Base-by-base conservation (phyloP, 2,329 filamentous ascomycete species). In the Triangularia setosa region DNA sequence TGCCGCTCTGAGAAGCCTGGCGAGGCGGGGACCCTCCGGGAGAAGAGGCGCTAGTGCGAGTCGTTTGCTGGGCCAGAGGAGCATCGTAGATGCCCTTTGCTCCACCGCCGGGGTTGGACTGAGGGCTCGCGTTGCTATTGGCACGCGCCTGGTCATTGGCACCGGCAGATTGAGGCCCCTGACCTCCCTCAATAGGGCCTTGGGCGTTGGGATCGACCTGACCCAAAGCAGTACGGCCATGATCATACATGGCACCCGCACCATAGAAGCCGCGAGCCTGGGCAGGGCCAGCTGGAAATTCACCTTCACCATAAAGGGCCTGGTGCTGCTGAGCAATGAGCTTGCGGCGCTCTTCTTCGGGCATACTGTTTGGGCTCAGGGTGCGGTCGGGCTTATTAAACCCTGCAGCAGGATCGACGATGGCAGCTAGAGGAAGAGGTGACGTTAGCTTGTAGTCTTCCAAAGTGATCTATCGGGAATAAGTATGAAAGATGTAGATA, bases 261-360 rank as follows among this genome's bases (percentile, higher is more conserved):
- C 89, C 84, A 48, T 48, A 48, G 25, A 25, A 28, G 44, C 92
- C 91, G 66, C 90, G 90, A 62, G 88, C 83, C 69, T 85, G 88
- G 52, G 84, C 83, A 56, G 86, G 82, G 30, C 85, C 86, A 63
- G 86, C 84, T 48, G 85, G 84, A 75, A 92, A 90, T 60, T 84
- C 76, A 11, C 83, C 83, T 74, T 91, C 92, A 75, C 93, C 92
- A 78, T 98, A 99, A 70, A 99, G 81, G 69, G 94, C 93, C 78
- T 90, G 93, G 79, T 96, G 93, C 80, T 98, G 95, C 75, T 94
- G 93, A 72, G 93, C 91, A 78, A 98, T 96, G 77, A 98, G 84
- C 73, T 98, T 94, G 72, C 94, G 92, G 73, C 94, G 94, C 74
- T 97, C 93, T 73, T 97, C 93, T 81, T 98, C 95, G 75, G 90